Evolutionary conservation across 2,329 filamentous ascomycete genomes (phyloP), one percentile per base, ranked within the genome.

Genomic region (Chalaropsis thielavioides): DNA sequence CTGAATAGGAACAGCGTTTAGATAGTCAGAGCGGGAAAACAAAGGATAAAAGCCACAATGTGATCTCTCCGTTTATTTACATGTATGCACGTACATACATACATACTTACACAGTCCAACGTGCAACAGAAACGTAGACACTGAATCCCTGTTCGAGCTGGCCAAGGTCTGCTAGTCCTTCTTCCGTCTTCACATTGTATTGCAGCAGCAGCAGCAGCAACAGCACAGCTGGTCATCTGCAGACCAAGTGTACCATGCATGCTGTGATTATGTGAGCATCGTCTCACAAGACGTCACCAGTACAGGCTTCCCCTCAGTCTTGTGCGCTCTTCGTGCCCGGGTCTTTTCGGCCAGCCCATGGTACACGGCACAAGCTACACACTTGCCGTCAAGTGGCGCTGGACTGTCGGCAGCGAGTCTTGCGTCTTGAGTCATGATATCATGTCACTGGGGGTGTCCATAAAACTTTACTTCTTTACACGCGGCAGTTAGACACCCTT

Each of bases 221-320:
- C 35, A 10, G 5, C 10, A 1, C 10, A 8, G 35, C 35, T 38
- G 8, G 35, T 8, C 35, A 38, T 38, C 7, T 10, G 8, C 8
- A 38, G 35, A 6, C 35, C 1, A 8, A 38, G 10, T 3, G 7
- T n/a, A n/a, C n/a, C 31, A 38, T 6, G 10, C 10, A 10, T 4
- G 35, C 27, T 35, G 17, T 43, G 49, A 31, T 31, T 58, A 41
- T 15, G 24, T 43, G 17, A 46, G 51, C n/a, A 56, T 27, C 17
- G 62, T 64, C 17, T 59, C 62, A 64, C 51, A 64, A 58, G 49
- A 64, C 62, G 62, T 59, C 49, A 64, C 38, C 11, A 13, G 27
- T 44, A 44, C 22, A 58, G 15, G 8, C 54, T 58, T 58, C 54
- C 54, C 24, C 54, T 58, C 31, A 35, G 54, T 35, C 54, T 46